Conservation (phyloP, 306 rosid genomes). For the Ochetophila trinervis region DNA sequence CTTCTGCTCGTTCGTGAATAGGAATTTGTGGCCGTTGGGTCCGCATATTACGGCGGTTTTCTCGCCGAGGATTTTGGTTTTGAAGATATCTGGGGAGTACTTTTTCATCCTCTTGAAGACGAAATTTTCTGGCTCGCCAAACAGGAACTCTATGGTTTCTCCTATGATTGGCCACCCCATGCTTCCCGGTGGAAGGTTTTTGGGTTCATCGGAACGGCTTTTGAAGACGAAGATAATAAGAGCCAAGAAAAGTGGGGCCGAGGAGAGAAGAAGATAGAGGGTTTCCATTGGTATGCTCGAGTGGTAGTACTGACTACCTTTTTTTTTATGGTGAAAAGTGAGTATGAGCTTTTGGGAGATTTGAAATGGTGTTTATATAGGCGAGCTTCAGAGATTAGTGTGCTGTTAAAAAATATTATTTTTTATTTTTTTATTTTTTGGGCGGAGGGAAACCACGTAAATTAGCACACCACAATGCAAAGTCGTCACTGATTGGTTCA, state of each 20-base stretch:
- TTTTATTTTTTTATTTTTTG: no score
- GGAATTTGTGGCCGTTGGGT: slow-evolving; percentile 50
- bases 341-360: no score
- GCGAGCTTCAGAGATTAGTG: no score
- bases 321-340: no score
- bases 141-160: slow-evolving; percentile 48
- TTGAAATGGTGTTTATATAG: no score
- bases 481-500: no score
- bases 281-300: slow-evolving; percentile 13
- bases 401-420: no score
- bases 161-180: slow-evolving; percentile 65
- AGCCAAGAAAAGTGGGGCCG: slow-evolving; percentile 19
- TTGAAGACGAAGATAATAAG: slow-evolving; percentile 8
- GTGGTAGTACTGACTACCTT: no score
- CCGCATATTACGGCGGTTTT: slow-evolving; percentile 56
- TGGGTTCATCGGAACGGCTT: slow-evolving; percentile 3
- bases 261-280: slow-evolving; percentile 12
- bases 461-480: no score
- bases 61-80: slow-evolving; percentile 55
- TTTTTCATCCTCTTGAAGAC: slow-evolving; percentile 37
- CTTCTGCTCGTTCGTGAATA: slow-evolving; percentile 53
- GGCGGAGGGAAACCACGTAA: no score
- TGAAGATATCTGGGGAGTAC: slow-evolving; percentile 54
- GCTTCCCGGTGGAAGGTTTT: slow-evolving; percentile 56
- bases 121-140: slow-evolving; percentile 38